Percentiles rank a stretch among this genome's conserved stretches.
phyloP scores from a whole-genome alignment of 805 yeast genomes.

The Wickerhamiella azyma region DNA sequence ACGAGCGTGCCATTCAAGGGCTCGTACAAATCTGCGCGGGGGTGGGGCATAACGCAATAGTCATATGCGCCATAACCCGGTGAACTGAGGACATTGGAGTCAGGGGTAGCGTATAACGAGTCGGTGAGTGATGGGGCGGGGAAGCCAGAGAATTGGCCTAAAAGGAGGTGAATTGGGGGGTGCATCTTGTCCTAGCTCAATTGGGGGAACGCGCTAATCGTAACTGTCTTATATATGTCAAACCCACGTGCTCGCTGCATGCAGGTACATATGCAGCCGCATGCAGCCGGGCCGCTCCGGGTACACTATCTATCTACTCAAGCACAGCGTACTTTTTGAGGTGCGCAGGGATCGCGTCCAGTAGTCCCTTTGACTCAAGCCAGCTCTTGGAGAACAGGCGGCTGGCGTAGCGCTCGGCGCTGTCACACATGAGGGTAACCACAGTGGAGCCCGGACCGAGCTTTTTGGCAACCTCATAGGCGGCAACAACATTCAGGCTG shows the following conservation, averaged over 20 bases:
- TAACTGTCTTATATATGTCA: too few species aligned
- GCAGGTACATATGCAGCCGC: too few species aligned
- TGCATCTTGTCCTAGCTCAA: too few species aligned
- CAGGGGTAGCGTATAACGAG: background rate
- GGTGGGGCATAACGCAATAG: constrained; percentile 36
- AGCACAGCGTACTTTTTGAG: constrained; percentile 53
- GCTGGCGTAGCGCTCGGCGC: constrained; percentile 80
- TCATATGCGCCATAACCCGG: constrained; percentile 20
- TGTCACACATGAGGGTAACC: constrained; percentile 80
- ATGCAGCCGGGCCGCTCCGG: too few species aligned
- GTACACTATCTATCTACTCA: constrained; percentile 9
- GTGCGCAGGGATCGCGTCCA: constrained; percentile 51
- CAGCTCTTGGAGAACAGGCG: constrained; percentile 65
- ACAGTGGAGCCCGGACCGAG: constrained; percentile 69
- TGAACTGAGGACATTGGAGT: background rate
- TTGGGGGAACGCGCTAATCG: too few species aligned
- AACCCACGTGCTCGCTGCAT: too few species aligned
- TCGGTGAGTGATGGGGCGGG: background rate
- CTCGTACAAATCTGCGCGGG: constrained; percentile 24
- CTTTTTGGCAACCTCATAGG: constrained; percentile 55
- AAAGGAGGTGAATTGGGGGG: too few species aligned
- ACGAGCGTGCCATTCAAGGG: constrained; percentile 15
- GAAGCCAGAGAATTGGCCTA: background rate
- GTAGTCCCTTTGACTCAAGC: constrained; percentile 55
- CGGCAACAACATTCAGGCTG: constrained; percentile 83